Base-by-base conservation (phyloP, 352 stramenopile genomes). In the Chrysophaeum taylorii region DNA sequence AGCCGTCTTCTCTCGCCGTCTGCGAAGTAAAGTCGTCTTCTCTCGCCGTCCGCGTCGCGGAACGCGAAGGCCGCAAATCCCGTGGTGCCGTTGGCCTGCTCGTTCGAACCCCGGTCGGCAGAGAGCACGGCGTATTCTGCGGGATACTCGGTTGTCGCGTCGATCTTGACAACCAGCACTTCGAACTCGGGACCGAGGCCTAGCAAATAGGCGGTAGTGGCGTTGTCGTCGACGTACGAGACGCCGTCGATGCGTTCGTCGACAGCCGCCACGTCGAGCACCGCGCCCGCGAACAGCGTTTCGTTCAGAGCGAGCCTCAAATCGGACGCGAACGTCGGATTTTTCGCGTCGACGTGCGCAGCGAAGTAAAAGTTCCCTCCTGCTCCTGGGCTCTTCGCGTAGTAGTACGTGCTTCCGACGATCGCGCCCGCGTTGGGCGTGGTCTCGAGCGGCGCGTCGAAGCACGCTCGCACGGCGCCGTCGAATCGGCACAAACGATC, bases 401-500 rank as follows among this genome's bases (percentile, higher is more conserved):
- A 66, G 57, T 66, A 66, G 36, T 33, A 66, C 31, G 31, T 42
- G 2, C 33, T n/a, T 18, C 31, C 57, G 57, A 66, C 31, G 31
- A 66, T 43, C 1, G 36, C 35, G 33, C 57, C 57, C 2, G 27
- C 33, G 21, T 66, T 66, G 31, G 57, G 5, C 33, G 5, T n/a
- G n/a, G n/a, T n/a, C n/a, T 31, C 5, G 33, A 66, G 57, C 16
- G 9, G 1, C 33, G 2, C 35, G 31, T 66, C 57, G 57, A 66
- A 66, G 36, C 57, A 66, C 9, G 12, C 31, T 9, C 1, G 2
- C 16, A 45, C 33, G 2, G 7, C 4, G 12, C 7, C 57, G 57
- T 66, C 57, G 57, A 66, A 66, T 31, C 57, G 57, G 36, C 57
- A 66, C 16, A 66, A n/a, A n/a, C n/a, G n/a, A n/a, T n/a, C n/a